These are phyloP conservation scores for Fusarium armeniacum DNA, from an alignment of 2,329 filamentous ascomycete genomes.

Conservation along the genomic window DNA sequence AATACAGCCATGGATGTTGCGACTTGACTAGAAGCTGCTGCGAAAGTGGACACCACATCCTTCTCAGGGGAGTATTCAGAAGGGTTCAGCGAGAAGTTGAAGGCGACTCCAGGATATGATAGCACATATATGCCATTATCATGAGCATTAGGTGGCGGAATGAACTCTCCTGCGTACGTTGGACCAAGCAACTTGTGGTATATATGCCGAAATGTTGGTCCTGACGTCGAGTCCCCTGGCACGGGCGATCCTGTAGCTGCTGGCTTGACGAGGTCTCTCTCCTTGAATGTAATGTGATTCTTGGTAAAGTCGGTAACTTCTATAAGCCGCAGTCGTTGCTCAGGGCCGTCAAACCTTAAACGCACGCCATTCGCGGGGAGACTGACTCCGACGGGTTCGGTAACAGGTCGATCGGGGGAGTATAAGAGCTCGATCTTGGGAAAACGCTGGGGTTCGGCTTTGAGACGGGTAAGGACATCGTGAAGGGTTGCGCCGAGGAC, in stretches of 20 bases:
- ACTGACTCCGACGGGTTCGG: slow-evolving; percentile 78
- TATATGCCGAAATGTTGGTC: slow-evolving; percentile 87
- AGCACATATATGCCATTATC: slow-evolving; percentile 84
- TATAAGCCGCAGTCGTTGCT: slow-evolving; percentile 90
- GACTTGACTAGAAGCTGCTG: slow-evolving; percentile 79
- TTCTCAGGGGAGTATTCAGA: slow-evolving; percentile 80
- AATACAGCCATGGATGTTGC: slow-evolving; percentile 93
- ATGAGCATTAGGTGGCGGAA: slow-evolving; percentile 71
- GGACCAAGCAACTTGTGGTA: slow-evolving; percentile 95
- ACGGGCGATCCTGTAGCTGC: slow-evolving; percentile 55
- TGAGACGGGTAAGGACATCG: slow-evolving; percentile 87
- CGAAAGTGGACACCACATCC: slow-evolving; percentile 89
- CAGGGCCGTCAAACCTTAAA: slow-evolving; percentile 91
- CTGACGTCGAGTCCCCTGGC: slow-evolving; percentile 57
- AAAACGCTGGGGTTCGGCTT: slow-evolving; percentile 86
- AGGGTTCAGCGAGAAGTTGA: slow-evolving; percentile 84
- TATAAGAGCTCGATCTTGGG: slow-evolving; percentile 87
- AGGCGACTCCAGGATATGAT: slow-evolving; percentile 94
- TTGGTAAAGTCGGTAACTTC: slow-evolving; percentile 93
- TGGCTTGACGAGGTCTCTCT: slow-evolving; percentile 81
- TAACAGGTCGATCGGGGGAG: slow-evolving; percentile 80
- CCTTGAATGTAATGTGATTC: slow-evolving; percentile 84
- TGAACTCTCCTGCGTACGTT: slow-evolving; percentile 93
- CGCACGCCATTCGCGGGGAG: slow-evolving; percentile 90
- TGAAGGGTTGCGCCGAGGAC: slow-evolving; percentile 92